These are phyloP conservation scores for Populus hybrid DNA, from an alignment of 441 rosid species.

Conservation along the genomic window DNA sequence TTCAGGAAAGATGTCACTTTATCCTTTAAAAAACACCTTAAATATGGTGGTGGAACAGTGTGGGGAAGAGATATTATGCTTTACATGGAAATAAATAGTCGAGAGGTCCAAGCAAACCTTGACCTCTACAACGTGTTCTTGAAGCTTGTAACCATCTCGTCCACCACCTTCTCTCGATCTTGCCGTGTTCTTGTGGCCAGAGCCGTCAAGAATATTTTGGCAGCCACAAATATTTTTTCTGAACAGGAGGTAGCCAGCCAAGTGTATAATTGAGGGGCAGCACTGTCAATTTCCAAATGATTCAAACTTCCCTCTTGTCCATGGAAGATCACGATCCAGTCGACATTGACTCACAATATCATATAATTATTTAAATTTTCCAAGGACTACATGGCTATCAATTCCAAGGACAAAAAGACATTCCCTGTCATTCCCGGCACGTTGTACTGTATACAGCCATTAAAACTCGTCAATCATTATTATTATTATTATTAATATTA, in stretches of 20 bases:
- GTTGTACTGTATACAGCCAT: neutral
- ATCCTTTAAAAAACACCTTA: neutral
- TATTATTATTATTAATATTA: too few species aligned
- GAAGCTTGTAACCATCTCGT: neutral
- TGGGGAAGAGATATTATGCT: too few species aligned
- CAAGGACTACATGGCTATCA: too few species aligned
- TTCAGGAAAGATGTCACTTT: neutral
- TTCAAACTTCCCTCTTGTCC: constrained; percentile 20
- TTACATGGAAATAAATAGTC: neutral
- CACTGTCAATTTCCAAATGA: neutral
- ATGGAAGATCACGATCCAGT: constrained; percentile 10
- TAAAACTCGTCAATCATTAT: neutral
- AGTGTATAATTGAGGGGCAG: neutral
- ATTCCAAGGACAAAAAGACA: constrained; percentile 3
- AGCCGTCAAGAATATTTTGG: too few species aligned
- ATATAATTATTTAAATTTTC: constrained; percentile 6
- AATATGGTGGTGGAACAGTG: too few species aligned
- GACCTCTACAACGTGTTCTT: neutral
- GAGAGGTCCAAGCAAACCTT: neutral
- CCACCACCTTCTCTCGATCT: neutral
- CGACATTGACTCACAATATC: neutral
- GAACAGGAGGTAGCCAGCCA: too few species aligned
- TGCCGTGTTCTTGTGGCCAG: too few species aligned
- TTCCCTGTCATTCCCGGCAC: constrained; percentile 3
- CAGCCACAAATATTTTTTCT: too few species aligned